phyloP scores from a whole-genome alignment of 2,329 filamentous ascomycete genomes.

The Colletotrichum euphorbiae region DNA sequence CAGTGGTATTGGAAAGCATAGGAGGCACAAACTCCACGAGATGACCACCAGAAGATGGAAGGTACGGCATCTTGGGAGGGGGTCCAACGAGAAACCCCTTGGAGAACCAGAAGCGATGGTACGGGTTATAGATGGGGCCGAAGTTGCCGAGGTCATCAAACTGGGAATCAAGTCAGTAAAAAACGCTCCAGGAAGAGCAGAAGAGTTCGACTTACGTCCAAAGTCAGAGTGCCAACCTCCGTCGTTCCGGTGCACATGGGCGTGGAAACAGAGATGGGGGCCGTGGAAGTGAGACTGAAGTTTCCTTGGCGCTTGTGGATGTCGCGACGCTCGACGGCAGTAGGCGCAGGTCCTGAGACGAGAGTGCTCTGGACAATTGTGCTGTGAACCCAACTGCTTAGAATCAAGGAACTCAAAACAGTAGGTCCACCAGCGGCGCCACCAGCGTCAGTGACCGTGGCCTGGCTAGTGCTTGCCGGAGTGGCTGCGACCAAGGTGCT shows the following conservation, averaged over 20 bases:
- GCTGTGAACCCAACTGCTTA: slow-evolving; percentile 44
- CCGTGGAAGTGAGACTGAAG: slow-evolving; percentile 11
- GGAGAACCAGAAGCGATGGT: slow-evolving; percentile 56
- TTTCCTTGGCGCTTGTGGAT: slow-evolving; percentile 25
- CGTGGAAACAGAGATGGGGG: slow-evolving; percentile 25
- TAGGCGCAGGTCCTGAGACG: slow-evolving; percentile 6
- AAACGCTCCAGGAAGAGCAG: not conserved
- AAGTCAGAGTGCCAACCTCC: slow-evolving; percentile 51
- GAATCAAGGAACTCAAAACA: slow-evolving; percentile 42
- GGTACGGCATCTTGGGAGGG: slow-evolving; percentile 49
- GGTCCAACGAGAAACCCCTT: slow-evolving; percentile 55
- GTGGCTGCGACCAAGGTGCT: not conserved
- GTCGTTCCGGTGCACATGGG: slow-evolving; percentile 40
- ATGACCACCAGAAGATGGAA: slow-evolving; percentile 54
- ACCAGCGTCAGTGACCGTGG: not conserved
- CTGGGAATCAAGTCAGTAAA: slow-evolving; percentile 42
- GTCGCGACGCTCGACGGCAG: slow-evolving; percentile 5
- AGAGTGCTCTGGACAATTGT: slow-evolving; percentile 27
- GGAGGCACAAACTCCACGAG: slow-evolving; percentile 55
- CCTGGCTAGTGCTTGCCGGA: not conserved
- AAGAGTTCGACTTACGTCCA: slow-evolving; percentile 49
- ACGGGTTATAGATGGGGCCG: slow-evolving; percentile 55
- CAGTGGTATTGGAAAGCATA: slow-evolving; percentile 44
- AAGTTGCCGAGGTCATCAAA: slow-evolving; percentile 50
- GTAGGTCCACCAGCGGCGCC: not conserved